Conservation (phyloP, 1,284 basidiomycete genomes). For the Tilletia setariae region DNA sequence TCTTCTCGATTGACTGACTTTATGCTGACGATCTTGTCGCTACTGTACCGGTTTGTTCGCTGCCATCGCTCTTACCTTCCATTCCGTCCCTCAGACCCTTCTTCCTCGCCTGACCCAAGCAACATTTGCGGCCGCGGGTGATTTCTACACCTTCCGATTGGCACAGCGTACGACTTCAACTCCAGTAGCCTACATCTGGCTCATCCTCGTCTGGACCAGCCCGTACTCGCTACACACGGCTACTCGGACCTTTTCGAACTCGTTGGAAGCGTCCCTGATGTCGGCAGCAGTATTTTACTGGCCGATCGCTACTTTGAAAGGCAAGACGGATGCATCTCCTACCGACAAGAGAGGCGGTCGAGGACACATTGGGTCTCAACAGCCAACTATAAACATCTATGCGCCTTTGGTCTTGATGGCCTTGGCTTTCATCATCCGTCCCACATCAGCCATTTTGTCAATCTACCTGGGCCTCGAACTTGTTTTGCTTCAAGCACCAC, state of each 20-base stretch:
- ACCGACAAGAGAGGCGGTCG: too few species aligned
- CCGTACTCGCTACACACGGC: slow-evolving; percentile 82
- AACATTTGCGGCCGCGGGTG: slow-evolving; percentile 72
- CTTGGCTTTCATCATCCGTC: slow-evolving; percentile 73
- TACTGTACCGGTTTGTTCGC: not conserved
- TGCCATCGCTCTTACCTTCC: slow-evolving; percentile 31
- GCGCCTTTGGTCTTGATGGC: slow-evolving; percentile 59
- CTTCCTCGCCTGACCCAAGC: slow-evolving; percentile 78
- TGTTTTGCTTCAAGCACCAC: not conserved
- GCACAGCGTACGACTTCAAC: slow-evolving; percentile 65
- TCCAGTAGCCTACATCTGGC: slow-evolving; percentile 67
- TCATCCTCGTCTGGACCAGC: slow-evolving; percentile 76
- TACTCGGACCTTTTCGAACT: slow-evolving; percentile 87
- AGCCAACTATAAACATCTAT: not conserved
- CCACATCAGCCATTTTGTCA: slow-evolving; percentile 86
- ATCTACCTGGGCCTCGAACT: slow-evolving; percentile 56
- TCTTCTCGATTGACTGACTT: too few species aligned
- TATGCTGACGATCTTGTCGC: too few species aligned
- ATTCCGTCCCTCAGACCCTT: slow-evolving; percentile 45
- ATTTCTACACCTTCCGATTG: slow-evolving; percentile 70
- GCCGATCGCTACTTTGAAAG: slow-evolving; percentile 55
- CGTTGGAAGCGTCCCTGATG: slow-evolving; percentile 81
- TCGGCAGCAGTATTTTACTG: slow-evolving; percentile 75
- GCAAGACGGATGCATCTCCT: not conserved
- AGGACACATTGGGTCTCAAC: not conserved